Conservation (phyloP, 805 yeast genomes). For the Zygotorulaspora florentina region DNA sequence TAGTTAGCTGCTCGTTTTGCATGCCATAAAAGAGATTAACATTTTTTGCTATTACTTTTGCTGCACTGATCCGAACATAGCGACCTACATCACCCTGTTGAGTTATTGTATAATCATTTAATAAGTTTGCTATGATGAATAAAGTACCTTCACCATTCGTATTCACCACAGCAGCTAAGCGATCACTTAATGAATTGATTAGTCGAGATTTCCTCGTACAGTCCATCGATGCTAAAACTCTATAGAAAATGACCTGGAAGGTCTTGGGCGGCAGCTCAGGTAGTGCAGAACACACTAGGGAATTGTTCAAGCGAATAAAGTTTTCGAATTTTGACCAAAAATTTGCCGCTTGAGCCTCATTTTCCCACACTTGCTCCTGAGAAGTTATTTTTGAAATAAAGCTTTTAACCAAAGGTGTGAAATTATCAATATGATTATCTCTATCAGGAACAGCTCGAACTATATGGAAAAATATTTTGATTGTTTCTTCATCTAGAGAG, state of each 20-base stretch:
- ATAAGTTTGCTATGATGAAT: slow-evolving; percentile 30
- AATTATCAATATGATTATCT: slow-evolving; percentile 1
- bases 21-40: slow-evolving; percentile 4
- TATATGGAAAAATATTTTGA: slow-evolving; percentile 21
- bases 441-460: slow-evolving; percentile 18
- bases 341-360: neutral
- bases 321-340: slow-evolving; percentile 17
- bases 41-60: slow-evolving; percentile 10
- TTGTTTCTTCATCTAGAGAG: slow-evolving; percentile 2
- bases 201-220: slow-evolving; percentile 20
- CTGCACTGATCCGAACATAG: slow-evolving; percentile 52
- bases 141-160: slow-evolving; percentile 1
- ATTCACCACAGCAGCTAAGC: slow-evolving; percentile 2
- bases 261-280: slow-evolving; percentile 12
- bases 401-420: slow-evolving; percentile 2
- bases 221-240: slow-evolving; percentile 5
- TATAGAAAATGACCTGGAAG: slow-evolving; percentile 10
- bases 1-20: slow-evolving; percentile 5
- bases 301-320: slow-evolving; percentile 16
- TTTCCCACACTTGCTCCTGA: slow-evolving; percentile 1
- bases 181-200: slow-evolving; percentile 11
- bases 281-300: slow-evolving; percentile 17
- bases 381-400: slow-evolving; percentile 1
- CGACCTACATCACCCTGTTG: slow-evolving; percentile 93
- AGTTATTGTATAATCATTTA: slow-evolving; percentile 76